Base-by-base conservation (phyloP, 257 asterid species). In the Eustoma russellianum region DNA sequence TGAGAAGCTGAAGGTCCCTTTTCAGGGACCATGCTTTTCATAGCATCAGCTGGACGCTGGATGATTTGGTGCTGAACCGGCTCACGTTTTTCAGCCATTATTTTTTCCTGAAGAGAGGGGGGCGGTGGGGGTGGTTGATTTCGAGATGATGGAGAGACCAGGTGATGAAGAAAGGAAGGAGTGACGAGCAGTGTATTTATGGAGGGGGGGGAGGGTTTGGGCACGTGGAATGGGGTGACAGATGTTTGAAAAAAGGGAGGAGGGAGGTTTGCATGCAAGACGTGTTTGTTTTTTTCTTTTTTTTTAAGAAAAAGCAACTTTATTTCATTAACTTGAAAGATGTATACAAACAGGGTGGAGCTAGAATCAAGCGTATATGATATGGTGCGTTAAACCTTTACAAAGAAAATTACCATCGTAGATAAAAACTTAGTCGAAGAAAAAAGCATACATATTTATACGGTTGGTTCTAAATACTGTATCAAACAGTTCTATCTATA, bases 171-270 rank as follows among this genome's bases (percentile, higher is more conserved):
- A 19, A 9, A 24, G 33, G 5, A 9, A 13, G 9, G 0, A 3
- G 24, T 15, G 50, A 15, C 34, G 33, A 34, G 45, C 5, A 5
- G 1, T 1, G 47, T 35, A 53, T 53, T 53, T 53, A 53, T 15
- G 47, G 24, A 35, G 58, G 13, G 18, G 47, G 58, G 13, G 18
- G 47, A 11, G 58, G 40, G 33, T 35, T 35, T 16, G 58, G 58
- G 34, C 58, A 38, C 58, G 58, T 53, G 58, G 58, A 35, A 40
- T 5, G 33, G 3, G 47, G 47, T 53, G 58, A 53, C 58, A 53
- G 47, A 38, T 53, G 58, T 53, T 53, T 16, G 47, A 53, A 24
- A 24, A 33, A 38, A 13, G 41, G 47, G 47, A 8, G 9, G 45
- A 2, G 33, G 6, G 2, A 7, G 33, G 47, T 35, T 35, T 38